Base-by-base conservation (phyloP, 2,329 filamentous ascomycete genomes). In the Aspergillus proliferans region DNA sequence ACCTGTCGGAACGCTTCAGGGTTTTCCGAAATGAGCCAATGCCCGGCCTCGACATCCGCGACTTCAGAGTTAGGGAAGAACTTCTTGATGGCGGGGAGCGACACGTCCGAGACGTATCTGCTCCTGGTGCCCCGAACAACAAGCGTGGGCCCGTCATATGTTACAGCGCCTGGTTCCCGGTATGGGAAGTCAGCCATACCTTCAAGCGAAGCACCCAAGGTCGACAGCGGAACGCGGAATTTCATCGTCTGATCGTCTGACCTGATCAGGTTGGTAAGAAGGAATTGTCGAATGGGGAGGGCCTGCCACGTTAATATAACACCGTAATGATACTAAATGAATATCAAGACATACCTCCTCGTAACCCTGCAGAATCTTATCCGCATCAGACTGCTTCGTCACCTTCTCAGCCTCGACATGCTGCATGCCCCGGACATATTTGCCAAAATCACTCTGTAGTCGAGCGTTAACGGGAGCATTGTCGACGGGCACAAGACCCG, bases 111-210 rank as follows among this genome's bases (percentile, higher is more conserved):
- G 7, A 73, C 67, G 55, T 73, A 73, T 24, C 52, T 58, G 34
- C 69, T 72, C 46, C 59, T 67, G 1, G 69, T 71, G 4, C 71
- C 71, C 10, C 71, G 58, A 6, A 97, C 78, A 57, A 97, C 89
- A 19, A 97, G 75, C 12, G 89, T 85, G 1, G 84, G 87, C 53
- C 89, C 90, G 58, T 82, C 77, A 63, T 88, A 97, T 22, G 84
- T 77, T 30, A 75, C 71, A 54, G 78, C 70, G n/a, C 80, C 77
- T 0, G 90, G 84, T 59, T 89, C 77, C 56, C 80, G 85, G 73
- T 85, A 95, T 0, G 93, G 92, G 62, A 98, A 98, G 58, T 94
- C 88, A 1, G 87, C 89, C 73, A 97, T 81, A 55, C 87, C 76
- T 57, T 83, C 80, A 38, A 98, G 74, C 0, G 83, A 77, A 43